These are phyloP conservation scores for Sporisorium reilianum DNA, from an alignment of 1,284 basidiomycete species.

Conservation along the genomic window DNA sequence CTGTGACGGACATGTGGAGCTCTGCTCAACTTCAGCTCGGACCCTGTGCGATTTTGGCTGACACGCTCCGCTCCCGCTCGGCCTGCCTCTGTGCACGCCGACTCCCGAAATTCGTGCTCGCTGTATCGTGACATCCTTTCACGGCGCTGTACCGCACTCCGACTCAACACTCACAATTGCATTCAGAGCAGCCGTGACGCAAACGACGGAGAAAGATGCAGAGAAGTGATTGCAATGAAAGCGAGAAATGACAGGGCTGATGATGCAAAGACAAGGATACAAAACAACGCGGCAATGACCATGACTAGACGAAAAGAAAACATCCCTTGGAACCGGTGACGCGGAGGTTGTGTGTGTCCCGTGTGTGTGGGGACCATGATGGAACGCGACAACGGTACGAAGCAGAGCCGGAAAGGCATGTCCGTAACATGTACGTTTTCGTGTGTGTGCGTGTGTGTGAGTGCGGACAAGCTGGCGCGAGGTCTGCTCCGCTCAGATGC, in stretches of 20 bases:
- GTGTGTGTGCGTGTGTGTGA: constrained; percentile 1
- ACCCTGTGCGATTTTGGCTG: constrained; percentile 8
- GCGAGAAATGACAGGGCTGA: background rate
- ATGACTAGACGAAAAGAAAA: constrained; percentile 11
- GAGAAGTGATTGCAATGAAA: constrained; percentile 2
- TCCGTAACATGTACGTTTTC: background rate
- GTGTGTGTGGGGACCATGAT: background rate
- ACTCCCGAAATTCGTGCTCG: constrained; percentile 1
- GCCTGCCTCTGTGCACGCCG: background rate
- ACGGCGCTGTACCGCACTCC: background rate
- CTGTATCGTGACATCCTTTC: background rate
- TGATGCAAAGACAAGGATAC: constrained; percentile 10
- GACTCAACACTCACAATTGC: background rate
- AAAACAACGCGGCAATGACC: constrained; percentile 18
- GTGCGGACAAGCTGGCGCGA: no score
- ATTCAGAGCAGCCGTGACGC: background rate
- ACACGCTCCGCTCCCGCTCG: constrained; percentile 1
- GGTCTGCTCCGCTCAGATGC: constrained; percentile 29
- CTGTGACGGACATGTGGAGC: constrained; percentile 15
- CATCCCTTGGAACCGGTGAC: constrained; percentile 20
- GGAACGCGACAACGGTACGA: background rate
- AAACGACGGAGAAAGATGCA: background rate
- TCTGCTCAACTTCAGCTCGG: constrained; percentile 8
- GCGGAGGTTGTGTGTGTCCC: no score
- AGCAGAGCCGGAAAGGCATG: background rate